These are phyloP conservation scores for Tillandsia leiboldiana DNA, from an alignment of 176 grass and related monocot genomes.

Conservation along the genomic window DNA sequence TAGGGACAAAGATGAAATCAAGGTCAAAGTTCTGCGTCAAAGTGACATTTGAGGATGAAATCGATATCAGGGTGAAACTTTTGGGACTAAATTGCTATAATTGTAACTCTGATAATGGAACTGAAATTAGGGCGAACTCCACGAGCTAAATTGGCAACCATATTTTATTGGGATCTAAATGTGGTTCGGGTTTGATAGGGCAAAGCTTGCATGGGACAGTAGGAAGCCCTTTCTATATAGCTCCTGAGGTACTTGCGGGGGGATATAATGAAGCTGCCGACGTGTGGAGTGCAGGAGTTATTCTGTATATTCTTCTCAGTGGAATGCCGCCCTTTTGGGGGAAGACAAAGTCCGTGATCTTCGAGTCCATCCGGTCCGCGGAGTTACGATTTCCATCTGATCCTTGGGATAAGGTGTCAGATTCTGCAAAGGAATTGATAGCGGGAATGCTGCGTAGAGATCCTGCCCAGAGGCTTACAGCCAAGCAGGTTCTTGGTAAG, in stretches of 20 bases:
- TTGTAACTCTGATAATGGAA: too few species aligned
- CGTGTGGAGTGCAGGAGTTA: constrained; percentile 79
- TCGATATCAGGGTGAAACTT: too few species aligned
- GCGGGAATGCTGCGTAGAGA: constrained; percentile 61
- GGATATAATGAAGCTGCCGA: constrained; percentile 87
- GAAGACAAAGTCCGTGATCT: constrained; percentile 84
- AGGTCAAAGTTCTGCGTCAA: too few species aligned
- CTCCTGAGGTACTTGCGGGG: constrained; percentile 81
- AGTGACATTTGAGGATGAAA: too few species aligned
- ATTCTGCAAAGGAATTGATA: constrained; percentile 71
- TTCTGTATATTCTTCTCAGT: constrained; percentile 95
- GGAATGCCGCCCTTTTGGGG: constrained; percentile 89
- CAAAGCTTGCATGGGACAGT: constrained; percentile 79
- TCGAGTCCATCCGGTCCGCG: constrained; percentile 66
- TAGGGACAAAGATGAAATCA: too few species aligned
- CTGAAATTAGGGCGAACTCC: too few species aligned
- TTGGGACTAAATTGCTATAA: too few species aligned
- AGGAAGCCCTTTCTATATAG: constrained; percentile 92
- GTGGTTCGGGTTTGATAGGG: constrained; percentile 37
- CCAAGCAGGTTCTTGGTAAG: constrained; percentile 74
- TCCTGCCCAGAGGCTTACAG: constrained; percentile 44
- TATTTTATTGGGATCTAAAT: background rate
- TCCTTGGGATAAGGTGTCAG: constrained; percentile 66
- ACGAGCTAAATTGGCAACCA: constrained; percentile 1
- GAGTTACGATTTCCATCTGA: constrained; percentile 73